A percentile compares a stretch with the other conserved stretches of the same genome.
phyloP scores from a whole-genome alignment of 148 eudicot genomes.

The Amaranthus hypochondriacus region DNA sequence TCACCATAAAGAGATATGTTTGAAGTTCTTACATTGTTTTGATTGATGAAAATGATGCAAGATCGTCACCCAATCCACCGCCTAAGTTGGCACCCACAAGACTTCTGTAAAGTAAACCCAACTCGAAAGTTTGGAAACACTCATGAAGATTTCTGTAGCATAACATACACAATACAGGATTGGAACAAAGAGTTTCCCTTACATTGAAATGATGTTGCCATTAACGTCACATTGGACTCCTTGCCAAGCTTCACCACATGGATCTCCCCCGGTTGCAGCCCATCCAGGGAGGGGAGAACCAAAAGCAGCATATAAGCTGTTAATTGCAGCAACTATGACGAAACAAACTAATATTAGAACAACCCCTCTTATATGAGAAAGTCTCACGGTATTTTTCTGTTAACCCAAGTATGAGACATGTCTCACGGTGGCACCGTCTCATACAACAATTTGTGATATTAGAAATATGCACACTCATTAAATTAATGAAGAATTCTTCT shows the following conservation, averaged over 20 bases:
- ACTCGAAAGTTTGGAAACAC: background rate
- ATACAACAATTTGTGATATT: background rate
- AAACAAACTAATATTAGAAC: conserved; percentile 17
- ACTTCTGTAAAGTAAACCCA: conserved; percentile 38
- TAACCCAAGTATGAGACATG: too few species aligned
- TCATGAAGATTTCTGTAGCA: background rate
- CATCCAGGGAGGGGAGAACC: conserved; percentile 90
- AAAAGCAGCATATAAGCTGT: conserved; percentile 62
- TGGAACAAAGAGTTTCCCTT: conserved; percentile 20
- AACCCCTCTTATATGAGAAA: too few species aligned
- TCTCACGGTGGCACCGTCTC: too few species aligned
- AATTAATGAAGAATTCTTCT: too few species aligned
- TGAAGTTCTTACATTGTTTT: conserved; percentile 46
- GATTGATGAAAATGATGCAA: conserved; percentile 71
- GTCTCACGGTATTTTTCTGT: too few species aligned
- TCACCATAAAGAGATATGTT: conserved; percentile 6
- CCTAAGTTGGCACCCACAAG: conserved; percentile 61
- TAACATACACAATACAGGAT: background rate
- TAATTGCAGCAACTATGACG: conserved; percentile 74
- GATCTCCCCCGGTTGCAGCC: conserved; percentile 78
- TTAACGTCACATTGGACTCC: conserved; percentile 61
- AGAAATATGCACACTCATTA: conserved; percentile 5
- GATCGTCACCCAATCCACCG: conserved; percentile 68
- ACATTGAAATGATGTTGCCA: conserved; percentile 62
- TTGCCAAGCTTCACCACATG: conserved; percentile 82